Base-by-base conservation (phyloP, 1,284 basidiomycete species). In the Termitomyces sp. region DNA sequence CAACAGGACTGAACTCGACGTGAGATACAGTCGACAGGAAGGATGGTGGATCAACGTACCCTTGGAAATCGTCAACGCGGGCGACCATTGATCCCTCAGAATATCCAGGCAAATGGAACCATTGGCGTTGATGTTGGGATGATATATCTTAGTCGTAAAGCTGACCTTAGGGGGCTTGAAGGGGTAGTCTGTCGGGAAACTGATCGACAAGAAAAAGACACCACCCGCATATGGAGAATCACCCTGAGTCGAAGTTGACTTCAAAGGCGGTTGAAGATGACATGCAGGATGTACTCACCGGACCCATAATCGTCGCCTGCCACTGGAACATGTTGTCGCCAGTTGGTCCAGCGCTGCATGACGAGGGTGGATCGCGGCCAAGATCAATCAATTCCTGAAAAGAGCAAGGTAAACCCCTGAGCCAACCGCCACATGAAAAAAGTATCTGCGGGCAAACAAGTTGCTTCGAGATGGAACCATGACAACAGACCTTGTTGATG, bases 131-230 rank as follows among this genome's bases (percentile, higher is more conserved):
- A 97, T 95, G 80, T 96, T 96, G 48, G 92, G 92, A 73, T 96
- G 94, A 72, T 94, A 94, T 65, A 92, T 92, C 88, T 96, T 98
- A 69, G 96, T 99, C 65, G 92, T 94, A 78, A 99, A 99, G 76
- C 90, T 91, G 73, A 99, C 94, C 84, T 98, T 98, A 72, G 97
- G 97, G 40, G 97, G 96, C 80, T 96, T 96, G 87, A 98, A 97
- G 41, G 94, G 94, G 79, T 98, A 98, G 74, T 98, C 94, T 74
- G 87, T 88, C 47, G 90, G 91, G 84, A 96, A 95, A 48, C 82
- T 86, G 72, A 96, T 96, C 56, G 85, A 92, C 63, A 97, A 85
- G 88, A 96, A 96, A 79, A 96, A 97, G 58, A 97, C 94, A 71
- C 94, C 94, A 65, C 94, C 94, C 34, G 94, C 86, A 70, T 97